These are phyloP conservation scores for Neurospora tetraspora DNA, from an alignment of 495 filamentous ascomycete genomes.

Conservation along the genomic window DNA sequence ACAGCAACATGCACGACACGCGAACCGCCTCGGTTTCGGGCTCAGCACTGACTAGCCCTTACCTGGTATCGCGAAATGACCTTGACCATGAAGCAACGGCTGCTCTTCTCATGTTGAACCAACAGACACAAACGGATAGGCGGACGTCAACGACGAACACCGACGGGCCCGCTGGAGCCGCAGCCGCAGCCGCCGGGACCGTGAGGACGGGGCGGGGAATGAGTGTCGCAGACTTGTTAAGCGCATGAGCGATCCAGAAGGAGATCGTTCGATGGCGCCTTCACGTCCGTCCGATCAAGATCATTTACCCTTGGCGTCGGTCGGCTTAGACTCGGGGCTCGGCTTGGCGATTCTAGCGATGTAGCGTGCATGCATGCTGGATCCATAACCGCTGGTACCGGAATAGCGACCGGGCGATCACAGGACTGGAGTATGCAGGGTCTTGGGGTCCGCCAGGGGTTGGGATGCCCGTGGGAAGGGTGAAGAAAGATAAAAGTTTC, in stretches of 20 bases:
- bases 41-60: constrained; percentile 41
- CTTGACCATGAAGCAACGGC: constrained; percentile 72
- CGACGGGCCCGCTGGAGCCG: not conserved
- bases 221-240: constrained; percentile 74
- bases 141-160: constrained; percentile 16
- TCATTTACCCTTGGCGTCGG: not conserved
- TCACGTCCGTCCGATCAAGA: not conserved
- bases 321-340: not conserved
- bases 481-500: not conserved
- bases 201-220: constrained; percentile 40
- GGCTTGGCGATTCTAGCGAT: not conserved
- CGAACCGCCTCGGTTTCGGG: constrained; percentile 19
- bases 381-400: not conserved
- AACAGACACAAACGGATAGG: constrained; percentile 39
- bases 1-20: constrained; percentile 8
- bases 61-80: constrained; percentile 34
- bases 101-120: constrained; percentile 68
- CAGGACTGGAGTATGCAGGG: not conserved
- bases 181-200: constrained; percentile 4
- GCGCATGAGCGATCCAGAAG: constrained; percentile 33
- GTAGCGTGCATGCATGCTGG: not conserved
- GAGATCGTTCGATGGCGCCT: not conserved
- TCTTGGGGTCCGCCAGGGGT: not conserved
- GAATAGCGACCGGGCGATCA: not conserved
- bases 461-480: not conserved